phyloP scores from a whole-genome alignment of 441 rosid species.

The Croton laevigatus region DNA sequence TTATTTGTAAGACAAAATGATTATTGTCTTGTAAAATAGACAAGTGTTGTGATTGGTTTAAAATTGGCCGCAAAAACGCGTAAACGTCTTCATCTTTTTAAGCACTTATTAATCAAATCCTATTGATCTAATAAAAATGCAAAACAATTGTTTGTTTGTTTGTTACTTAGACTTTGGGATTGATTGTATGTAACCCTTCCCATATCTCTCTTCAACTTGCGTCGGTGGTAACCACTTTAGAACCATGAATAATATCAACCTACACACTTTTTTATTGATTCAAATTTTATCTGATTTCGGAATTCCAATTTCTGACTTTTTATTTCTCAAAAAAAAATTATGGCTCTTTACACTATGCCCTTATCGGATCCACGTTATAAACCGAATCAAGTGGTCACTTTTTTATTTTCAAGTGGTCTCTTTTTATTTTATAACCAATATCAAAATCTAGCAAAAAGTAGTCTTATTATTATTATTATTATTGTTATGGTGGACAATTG shows the following conservation, averaged over 20 bases:
- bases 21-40: neutral
- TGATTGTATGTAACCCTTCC: conserved; percentile 32
- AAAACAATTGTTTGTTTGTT: neutral
- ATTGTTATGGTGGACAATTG: no score
- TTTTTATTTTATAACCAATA: no score
- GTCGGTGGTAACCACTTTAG: conserved; percentile 30
- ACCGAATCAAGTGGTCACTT: no score
- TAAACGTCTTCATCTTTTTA: conserved; percentile 20
- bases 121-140: neutral
- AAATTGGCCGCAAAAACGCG: conserved; percentile 25
- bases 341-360: no score
- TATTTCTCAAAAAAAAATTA: neutral
- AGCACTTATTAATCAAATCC: conserved; percentile 12
- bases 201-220: conserved; percentile 12
- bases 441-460: no score
- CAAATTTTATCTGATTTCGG: neutral
- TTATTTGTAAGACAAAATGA: conserved; percentile 16
- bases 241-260: neutral
- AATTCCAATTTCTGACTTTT: neutral
- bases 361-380: no score
- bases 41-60: conserved; percentile 20
- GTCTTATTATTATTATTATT: no score
- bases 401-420: no score
- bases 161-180: neutral
- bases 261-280: conserved; percentile 14